Evolutionary conservation across 768 basidiomycete genomes (phyloP).

Genomic region (Basidioascus undulatus): DNA sequence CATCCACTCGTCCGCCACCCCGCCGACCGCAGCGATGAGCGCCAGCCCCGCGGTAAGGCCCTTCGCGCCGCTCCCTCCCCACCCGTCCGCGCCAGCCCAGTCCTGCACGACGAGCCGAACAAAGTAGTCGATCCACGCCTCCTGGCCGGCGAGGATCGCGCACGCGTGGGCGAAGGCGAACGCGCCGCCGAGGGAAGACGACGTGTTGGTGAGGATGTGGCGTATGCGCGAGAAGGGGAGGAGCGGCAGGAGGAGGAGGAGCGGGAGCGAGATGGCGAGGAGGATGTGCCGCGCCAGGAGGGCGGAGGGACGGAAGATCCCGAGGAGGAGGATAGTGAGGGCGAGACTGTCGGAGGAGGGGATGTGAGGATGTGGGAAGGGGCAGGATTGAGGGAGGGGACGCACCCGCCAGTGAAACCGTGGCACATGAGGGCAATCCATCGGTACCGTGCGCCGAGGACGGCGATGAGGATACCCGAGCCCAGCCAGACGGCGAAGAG

Average conservation of each 20-base stretch:
- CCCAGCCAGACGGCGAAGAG: conserved; percentile 40
- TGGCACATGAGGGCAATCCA: conserved; percentile 27
- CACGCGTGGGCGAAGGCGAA: conserved; percentile 33
- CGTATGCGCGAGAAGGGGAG: conserved; percentile 27
- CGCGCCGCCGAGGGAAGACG: conserved; percentile 30
- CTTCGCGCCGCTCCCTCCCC: conserved; percentile 34
- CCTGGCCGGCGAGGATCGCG: conserved; percentile 25
- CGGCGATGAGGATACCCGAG: conserved; percentile 25
- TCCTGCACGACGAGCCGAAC: conserved; percentile 40
- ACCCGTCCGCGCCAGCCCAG: conserved; percentile 20
- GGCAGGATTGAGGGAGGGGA: conserved; percentile 4
- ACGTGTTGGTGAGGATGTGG: conserved; percentile 28
- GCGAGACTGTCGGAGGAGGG: too few relatives aligned
- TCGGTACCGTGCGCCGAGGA: conserved; percentile 33
- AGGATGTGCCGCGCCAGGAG: conserved; percentile 28
- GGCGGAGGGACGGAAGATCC: conserved; percentile 32
- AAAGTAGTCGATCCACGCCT: conserved; percentile 33
- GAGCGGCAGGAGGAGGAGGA: conserved; percentile 23
- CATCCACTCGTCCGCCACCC: conserved; percentile 32
- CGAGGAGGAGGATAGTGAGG: too few relatives aligned
- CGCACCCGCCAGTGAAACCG: conserved; percentile 33
- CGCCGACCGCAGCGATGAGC: conserved; percentile 27
- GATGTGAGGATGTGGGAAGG: conserved; percentile 20
- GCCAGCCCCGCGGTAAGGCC: conserved; percentile 35
- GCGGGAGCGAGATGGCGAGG: conserved; percentile 18